These are phyloP conservation scores for Macrophomina pseudophaseolina DNA, from an alignment of 2,329 filamentous ascomycete genomes.

Conservation along the genomic window DNA sequence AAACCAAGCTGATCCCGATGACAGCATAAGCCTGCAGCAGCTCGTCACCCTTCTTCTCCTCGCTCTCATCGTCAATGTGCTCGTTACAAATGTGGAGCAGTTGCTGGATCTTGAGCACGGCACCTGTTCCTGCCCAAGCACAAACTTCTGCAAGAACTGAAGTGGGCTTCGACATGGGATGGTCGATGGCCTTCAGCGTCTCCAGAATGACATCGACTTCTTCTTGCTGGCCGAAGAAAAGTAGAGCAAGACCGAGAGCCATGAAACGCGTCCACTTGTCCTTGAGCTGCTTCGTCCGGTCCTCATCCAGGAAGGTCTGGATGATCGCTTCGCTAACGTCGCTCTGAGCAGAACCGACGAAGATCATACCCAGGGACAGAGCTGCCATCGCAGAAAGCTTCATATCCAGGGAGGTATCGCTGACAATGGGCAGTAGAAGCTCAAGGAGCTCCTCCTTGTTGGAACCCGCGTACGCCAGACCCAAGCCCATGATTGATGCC, in stretches of 20 bases:
- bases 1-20: slow-evolving; percentile 88
- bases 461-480: slow-evolving; percentile 90
- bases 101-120: slow-evolving; percentile 96
- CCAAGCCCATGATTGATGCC: slow-evolving; percentile 93
- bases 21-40: slow-evolving; percentile 95
- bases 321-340: slow-evolving; percentile 93
- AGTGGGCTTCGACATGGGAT: slow-evolving; percentile 96
- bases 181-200: slow-evolving; percentile 94
- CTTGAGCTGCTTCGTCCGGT: slow-evolving; percentile 86
- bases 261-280: slow-evolving; percentile 99
- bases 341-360: slow-evolving; percentile 88
- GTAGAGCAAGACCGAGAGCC: slow-evolving; percentile 86
- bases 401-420: slow-evolving; percentile 85
- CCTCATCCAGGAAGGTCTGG: slow-evolving; percentile 90
- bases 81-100: slow-evolving; percentile 98
- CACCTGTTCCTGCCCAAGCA: slow-evolving; percentile 96
- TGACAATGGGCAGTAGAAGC: slow-evolving; percentile 82
- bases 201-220: slow-evolving; percentile 98
- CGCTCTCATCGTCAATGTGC: slow-evolving; percentile 90
- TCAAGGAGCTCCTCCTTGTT: slow-evolving; percentile 90
- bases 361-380: slow-evolving; percentile 85
- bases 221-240: slow-evolving; percentile 97
- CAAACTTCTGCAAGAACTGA: slow-evolving; percentile 94
- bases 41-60: slow-evolving; percentile 90
- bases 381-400: slow-evolving; percentile 96